A percentile compares a stretch with the other conserved stretches of the same genome.
Evolutionary conservation across 2,329 filamentous ascomycete genomes (phyloP).

Genomic region (Hypoxylon sp.): DNA sequence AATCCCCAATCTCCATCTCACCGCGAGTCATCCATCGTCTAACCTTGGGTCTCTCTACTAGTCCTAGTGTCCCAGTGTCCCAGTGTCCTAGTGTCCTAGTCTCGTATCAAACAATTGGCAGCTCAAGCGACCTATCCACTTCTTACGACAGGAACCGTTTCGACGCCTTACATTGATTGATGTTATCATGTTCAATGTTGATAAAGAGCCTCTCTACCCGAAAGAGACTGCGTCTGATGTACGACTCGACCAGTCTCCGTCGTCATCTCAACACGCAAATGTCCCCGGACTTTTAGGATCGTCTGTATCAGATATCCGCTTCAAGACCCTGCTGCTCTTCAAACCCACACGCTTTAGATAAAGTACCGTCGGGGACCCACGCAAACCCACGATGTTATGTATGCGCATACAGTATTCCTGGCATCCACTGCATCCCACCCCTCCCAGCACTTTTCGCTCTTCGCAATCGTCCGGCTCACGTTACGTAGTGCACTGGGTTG

Average conservation of each 20-base stretch:
- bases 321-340: constrained; percentile 24
- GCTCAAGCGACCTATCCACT: constrained; percentile 19
- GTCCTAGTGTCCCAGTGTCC: constrained; percentile 16
- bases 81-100: constrained; percentile 20
- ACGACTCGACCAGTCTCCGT: constrained; percentile 8
- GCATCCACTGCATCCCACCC: constrained; percentile 18
- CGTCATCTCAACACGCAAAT: constrained; percentile 33
- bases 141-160: constrained; percentile 23
- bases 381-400: constrained; percentile 37
- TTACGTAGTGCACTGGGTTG: constrained; percentile 21
- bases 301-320: constrained; percentile 45
- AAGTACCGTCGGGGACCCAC: constrained; percentile 33
- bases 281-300: constrained; percentile 41
- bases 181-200: constrained; percentile 5
- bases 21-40: constrained; percentile 14
- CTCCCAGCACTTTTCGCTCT: constrained; percentile 2
- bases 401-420: constrained; percentile 14
- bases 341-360: constrained; percentile 36
- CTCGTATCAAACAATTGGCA: constrained; percentile 31
- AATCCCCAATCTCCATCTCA: constrained; percentile 23
- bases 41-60: constrained; percentile 18
- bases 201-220: constrained; percentile 13
- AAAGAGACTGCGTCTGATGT: constrained; percentile 30
- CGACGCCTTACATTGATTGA: constrained; percentile 4
- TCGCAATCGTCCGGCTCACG: constrained; percentile 9